These are phyloP conservation scores for Botryobasidium botryosum DNA, from an alignment of 768 basidiomycete species.

Conservation along the genomic window DNA sequence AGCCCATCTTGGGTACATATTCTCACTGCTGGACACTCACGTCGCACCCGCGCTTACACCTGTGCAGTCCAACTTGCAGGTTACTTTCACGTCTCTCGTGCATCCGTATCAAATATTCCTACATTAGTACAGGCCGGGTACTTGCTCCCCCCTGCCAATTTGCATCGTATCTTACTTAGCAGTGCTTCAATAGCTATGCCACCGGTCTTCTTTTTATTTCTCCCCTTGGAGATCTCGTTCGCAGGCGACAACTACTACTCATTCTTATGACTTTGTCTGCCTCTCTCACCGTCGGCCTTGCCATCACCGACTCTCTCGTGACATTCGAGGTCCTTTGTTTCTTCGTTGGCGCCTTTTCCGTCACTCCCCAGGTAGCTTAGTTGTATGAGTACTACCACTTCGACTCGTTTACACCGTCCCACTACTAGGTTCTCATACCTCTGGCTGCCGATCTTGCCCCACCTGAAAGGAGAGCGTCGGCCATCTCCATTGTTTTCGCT, in stretches of 20 bases:
- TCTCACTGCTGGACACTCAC: neutral
- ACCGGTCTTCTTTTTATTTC: conserved; percentile 56
- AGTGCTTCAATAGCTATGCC: conserved; percentile 37
- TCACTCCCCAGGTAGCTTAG: conserved; percentile 37
- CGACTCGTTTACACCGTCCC: conserved; percentile 14
- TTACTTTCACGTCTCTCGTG: conserved; percentile 17
- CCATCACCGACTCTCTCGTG: conserved; percentile 38
- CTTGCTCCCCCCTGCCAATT: neutral
- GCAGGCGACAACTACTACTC: conserved; percentile 54
- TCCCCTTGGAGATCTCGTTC: conserved; percentile 70
- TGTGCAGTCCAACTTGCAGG: conserved; percentile 15
- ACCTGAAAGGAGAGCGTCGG: conserved; percentile 49
- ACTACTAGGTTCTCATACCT: conserved; percentile 60
- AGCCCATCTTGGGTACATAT: conserved; percentile 11
- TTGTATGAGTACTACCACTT: conserved; percentile 2
- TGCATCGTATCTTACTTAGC: conserved; percentile 5
- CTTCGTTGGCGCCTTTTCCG: conserved; percentile 52
- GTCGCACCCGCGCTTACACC: neutral
- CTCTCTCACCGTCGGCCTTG: conserved; percentile 51
- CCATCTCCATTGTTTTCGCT: conserved; percentile 41
- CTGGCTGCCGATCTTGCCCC: conserved; percentile 71
- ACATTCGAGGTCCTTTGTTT: conserved; percentile 54
- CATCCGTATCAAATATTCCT: conserved; percentile 18
- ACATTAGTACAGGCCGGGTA: conserved; percentile 19
- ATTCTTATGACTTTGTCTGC: conserved; percentile 35